These are phyloP conservation scores for Carpinus fangiana DNA, from an alignment of 306 rosid genomes.

Conservation along the genomic window DNA sequence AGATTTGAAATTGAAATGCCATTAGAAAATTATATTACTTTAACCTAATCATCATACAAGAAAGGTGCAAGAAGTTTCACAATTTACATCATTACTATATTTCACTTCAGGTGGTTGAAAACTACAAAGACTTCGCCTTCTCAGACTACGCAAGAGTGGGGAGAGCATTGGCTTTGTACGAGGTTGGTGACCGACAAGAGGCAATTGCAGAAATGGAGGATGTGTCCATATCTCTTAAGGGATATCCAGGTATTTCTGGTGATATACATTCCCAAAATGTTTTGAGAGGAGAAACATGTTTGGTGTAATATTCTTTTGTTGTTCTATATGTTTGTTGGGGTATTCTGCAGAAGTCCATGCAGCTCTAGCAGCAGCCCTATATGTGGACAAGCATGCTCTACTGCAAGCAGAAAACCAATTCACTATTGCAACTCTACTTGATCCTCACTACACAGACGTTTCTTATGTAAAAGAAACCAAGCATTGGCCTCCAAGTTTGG, in stretches of 20 bases:
- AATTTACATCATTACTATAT: background rate
- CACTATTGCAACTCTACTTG: constrained; percentile 78
- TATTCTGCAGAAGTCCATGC: constrained; percentile 76
- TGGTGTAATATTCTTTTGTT: constrained; percentile 13
- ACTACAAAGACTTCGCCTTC: constrained; percentile 78
- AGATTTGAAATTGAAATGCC: background rate
- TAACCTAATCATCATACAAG: background rate
- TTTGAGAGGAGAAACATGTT: constrained; percentile 11
- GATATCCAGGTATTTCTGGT: constrained; percentile 69
- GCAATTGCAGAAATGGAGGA: constrained; percentile 92
- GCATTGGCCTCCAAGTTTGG: constrained; percentile 92
- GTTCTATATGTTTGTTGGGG: background rate
- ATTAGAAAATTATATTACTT: background rate
- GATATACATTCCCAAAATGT: constrained; percentile 6
- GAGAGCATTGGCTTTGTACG: constrained; percentile 75
- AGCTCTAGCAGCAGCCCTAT: constrained; percentile 87
- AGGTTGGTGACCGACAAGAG: constrained; percentile 79
- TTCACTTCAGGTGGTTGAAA: constrained; percentile 61
- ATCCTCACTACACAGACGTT: constrained; percentile 76
- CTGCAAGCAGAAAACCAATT: constrained; percentile 86
- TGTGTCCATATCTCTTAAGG: constrained; percentile 81
- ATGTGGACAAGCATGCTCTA: constrained; percentile 70
- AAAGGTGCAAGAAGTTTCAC: background rate
- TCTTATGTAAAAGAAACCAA: constrained; percentile 73
- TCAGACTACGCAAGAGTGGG: constrained; percentile 92